Evolutionary conservation across 371 early-diverging fungal species (phyloP).

Genomic region (Encephalitozoon cuniculi): DNA sequence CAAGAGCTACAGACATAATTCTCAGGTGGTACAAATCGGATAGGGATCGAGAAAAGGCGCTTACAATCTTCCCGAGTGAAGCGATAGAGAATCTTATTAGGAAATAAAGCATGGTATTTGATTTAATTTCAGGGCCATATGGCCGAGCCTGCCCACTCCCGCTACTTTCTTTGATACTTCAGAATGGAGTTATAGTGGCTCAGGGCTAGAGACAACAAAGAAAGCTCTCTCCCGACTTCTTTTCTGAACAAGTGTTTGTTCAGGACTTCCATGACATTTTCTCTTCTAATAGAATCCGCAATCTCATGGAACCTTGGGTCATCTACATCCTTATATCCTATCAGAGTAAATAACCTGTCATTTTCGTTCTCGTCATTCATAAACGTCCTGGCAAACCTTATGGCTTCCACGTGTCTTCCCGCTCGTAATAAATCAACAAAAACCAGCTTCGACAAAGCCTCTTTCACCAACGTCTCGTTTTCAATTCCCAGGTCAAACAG

Average conservation of each 20-base stretch:
- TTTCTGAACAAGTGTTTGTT: constrained; percentile 1
- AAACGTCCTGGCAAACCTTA: not conserved
- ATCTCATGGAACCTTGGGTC: not conserved
- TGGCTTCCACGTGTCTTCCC: not conserved
- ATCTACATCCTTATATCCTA: not conserved
- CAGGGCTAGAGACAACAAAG: not conserved
- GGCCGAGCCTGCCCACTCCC: not conserved
- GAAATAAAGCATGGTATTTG: constrained; percentile 15
- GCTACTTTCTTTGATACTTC: not conserved
- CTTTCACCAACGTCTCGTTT: not conserved
- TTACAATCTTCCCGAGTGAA: constrained; percentile 7
- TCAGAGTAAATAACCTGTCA: not conserved
- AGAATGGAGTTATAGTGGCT: not conserved
- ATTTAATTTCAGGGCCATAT: not conserved
- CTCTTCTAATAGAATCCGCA: not conserved
- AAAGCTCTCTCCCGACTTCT: not conserved
- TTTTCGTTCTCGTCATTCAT: not conserved
- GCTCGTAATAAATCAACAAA: not conserved
- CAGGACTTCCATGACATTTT: not conserved
- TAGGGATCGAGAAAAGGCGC: not conserved
- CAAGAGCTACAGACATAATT: not conserved
- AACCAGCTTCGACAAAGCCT: not conserved
- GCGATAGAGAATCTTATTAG: not conserved
- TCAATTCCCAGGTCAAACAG: not conserved
- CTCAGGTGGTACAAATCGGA: constrained; percentile 19